Evolutionary conservation across 1,284 basidiomycete genomes (phyloP).

Genomic region (Naganishia sp.): DNA sequence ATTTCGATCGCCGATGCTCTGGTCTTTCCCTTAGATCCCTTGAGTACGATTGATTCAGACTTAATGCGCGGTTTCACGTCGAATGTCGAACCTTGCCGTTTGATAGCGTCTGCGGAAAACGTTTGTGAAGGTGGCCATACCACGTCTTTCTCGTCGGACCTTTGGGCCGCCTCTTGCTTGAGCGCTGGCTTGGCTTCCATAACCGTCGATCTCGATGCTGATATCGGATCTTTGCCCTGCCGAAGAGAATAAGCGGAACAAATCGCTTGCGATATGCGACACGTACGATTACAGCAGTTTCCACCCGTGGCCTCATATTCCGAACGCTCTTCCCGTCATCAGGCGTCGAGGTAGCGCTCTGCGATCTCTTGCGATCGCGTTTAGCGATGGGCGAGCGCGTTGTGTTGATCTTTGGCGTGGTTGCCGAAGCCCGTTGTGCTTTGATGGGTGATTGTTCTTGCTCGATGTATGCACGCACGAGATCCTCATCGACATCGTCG

Average conservation of each 20-base stretch:
- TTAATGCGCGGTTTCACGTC: background rate
- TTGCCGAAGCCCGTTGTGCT: background rate
- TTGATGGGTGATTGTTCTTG: slow-evolving; percentile 8
- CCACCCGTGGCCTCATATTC: background rate
- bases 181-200: background rate
- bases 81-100: slow-evolving; percentile 1
- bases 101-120: slow-evolving; percentile 14
- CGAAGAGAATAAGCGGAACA: background rate
- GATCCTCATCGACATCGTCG: slow-evolving; percentile 23
- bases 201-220: background rate
- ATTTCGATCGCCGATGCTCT: slow-evolving; percentile 9
- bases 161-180: background rate
- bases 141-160: background rate
- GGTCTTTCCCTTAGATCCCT: background rate
- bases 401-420: background rate
- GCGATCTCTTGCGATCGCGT: slow-evolving; percentile 19
- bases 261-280: background rate
- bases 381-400: background rate
- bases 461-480: slow-evolving; percentile 21
- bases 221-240: background rate
- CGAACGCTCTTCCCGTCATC: background rate
- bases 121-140: slow-evolving; percentile 15
- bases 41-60: background rate
- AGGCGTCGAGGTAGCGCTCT: background rate
- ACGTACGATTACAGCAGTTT: background rate